Conservation (phyloP, 2,329 filamentous ascomycete genomes). For the Monilinia vaccinii-corymbosi region DNA sequence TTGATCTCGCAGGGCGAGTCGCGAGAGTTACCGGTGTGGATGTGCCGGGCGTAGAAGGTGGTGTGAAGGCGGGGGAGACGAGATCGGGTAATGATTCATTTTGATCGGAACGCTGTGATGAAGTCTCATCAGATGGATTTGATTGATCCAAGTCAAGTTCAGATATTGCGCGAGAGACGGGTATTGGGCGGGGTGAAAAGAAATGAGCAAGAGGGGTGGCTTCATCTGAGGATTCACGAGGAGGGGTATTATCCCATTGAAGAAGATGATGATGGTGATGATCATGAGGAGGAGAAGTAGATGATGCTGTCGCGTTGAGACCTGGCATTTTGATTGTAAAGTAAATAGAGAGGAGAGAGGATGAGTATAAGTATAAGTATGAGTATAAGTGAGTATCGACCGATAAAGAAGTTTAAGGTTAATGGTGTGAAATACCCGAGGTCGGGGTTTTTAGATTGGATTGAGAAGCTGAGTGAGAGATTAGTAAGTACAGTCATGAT, state of each 20-base stretch:
- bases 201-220: conserved; percentile 27
- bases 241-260: conserved; percentile 13
- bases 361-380: background rate
- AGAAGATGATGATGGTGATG: too few relatives aligned
- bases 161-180: conserved; percentile 29
- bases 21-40: conserved; percentile 39
- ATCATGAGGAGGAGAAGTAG: too few relatives aligned
- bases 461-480: too few relatives aligned
- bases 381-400: background rate
- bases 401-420: background rate
- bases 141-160: conserved; percentile 27
- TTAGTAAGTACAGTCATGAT: too few relatives aligned
- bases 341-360: background rate
- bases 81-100: conserved; percentile 35
- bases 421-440: background rate
- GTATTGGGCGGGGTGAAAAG: conserved; percentile 30
- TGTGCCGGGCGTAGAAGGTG: conserved; percentile 54
- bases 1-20: conserved; percentile 25
- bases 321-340: conserved; percentile 12
- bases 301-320: conserved; percentile 10
- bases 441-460: background rate
- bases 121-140: conserved; percentile 8
- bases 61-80: conserved; percentile 79
- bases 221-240: conserved; percentile 18
- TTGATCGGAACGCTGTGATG: background rate